These are phyloP conservation scores for Pseudocercospora vitis DNA, from an alignment of 2,329 filamentous ascomycete species.

Conservation along the genomic window DNA sequence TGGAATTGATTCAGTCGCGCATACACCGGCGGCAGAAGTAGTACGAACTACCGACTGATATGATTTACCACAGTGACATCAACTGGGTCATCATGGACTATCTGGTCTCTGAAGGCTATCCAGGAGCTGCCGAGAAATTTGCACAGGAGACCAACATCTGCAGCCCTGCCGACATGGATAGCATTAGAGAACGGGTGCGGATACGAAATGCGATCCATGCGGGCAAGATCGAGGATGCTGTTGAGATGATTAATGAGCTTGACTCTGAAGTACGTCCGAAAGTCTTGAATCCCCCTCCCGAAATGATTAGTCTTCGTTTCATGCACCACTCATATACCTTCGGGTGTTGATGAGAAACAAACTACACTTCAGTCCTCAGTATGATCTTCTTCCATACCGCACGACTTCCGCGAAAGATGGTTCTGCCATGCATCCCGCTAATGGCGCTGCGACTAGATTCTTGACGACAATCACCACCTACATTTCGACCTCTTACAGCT, in stretches of 20 bases:
- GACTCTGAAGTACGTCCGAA: slow-evolving; percentile 78
- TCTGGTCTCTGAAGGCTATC: slow-evolving; percentile 91
- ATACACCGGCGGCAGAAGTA: background rate
- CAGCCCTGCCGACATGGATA: slow-evolving; percentile 65
- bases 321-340: slow-evolving; percentile 99
- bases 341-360: slow-evolving; percentile 83
- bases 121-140: slow-evolving; percentile 87
- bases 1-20: slow-evolving; percentile 9
- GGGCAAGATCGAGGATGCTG: slow-evolving; percentile 81
- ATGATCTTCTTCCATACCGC: slow-evolving; percentile 59
- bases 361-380: slow-evolving; percentile 80
- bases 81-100: slow-evolving; percentile 96
- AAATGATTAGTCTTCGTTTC: slow-evolving; percentile 97
- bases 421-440: slow-evolving; percentile 11
- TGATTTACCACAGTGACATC: slow-evolving; percentile 68
- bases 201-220: slow-evolving; percentile 83
- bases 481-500: slow-evolving; percentile 89
- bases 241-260: slow-evolving; percentile 82
- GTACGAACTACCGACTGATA: slow-evolving; percentile 22
- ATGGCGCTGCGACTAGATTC: slow-evolving; percentile 59
- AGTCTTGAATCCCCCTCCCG: slow-evolving; percentile 35
- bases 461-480: slow-evolving; percentile 77
- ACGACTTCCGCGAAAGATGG: slow-evolving; percentile 5
- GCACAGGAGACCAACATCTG: slow-evolving; percentile 88
- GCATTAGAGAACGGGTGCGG: slow-evolving; percentile 74